phyloP scores from a whole-genome alignment of 257 asterid genomes.

The Leonotis leonurus region DNA sequence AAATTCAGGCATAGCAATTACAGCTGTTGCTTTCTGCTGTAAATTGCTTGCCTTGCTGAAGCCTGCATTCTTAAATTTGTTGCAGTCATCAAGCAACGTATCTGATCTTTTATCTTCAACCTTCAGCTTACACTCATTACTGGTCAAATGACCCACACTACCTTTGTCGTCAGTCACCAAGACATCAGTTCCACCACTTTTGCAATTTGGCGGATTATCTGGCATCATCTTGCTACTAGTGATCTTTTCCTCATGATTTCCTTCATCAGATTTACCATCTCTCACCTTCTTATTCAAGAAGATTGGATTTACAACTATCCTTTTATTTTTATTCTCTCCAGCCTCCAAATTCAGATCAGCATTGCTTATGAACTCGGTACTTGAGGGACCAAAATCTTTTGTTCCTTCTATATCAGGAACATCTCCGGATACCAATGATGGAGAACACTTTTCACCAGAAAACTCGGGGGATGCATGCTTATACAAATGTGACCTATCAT shows the following conservation, averaged over 20 bases:
- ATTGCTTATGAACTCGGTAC: conserved; percentile 12
- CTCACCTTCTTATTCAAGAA: conserved; percentile 16
- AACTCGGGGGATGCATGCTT: conserved; percentile 16
- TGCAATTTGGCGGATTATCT: conserved; percentile 18
- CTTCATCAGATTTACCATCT: conserved; percentile 21
- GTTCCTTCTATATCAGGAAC: conserved; percentile 9
- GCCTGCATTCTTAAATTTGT: conserved; percentile 20
- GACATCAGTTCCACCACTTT: conserved; percentile 9
- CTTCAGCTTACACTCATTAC: conserved; percentile 18
- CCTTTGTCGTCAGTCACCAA: conserved; percentile 16
- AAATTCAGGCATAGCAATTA: conserved; percentile 17
- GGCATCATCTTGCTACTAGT: background rate
- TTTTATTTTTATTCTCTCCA: conserved; percentile 18
- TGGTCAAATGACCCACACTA: conserved; percentile 1
- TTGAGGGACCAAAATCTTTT: conserved; percentile 7
- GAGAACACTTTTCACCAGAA: conserved; percentile 24
- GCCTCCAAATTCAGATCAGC: conserved; percentile 16
- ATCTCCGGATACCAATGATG: conserved; percentile 17
- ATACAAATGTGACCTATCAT: conserved; percentile 22
- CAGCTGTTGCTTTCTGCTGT: conserved; percentile 16
- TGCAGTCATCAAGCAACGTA: conserved; percentile 15
- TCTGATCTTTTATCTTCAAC: conserved; percentile 23
- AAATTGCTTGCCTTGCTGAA: conserved; percentile 1
- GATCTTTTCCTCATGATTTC: conserved; percentile 22
- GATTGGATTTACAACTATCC: conserved; percentile 8